Evolutionary conservation across 148 eudicot genomes (phyloP), one percentile per base, ranked within the genome.

Genomic region (Fagopyrum homotropicum): DNA sequence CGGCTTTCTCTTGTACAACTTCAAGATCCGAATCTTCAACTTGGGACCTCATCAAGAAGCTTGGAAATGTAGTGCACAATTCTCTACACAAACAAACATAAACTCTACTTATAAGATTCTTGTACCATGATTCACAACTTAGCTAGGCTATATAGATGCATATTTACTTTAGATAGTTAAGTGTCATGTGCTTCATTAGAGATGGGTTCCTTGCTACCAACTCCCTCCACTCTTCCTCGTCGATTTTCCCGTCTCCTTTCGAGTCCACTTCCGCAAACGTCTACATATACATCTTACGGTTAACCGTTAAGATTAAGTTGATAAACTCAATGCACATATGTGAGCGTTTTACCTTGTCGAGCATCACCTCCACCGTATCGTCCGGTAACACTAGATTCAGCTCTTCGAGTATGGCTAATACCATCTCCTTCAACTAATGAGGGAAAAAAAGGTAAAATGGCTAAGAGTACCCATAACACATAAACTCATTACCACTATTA

Each of bases 31-130:
- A 73, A 69, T 82, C 84, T 54, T 54, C 35, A 45, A 69, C 79
- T 78, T 76, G 72, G 54, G 61, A 73, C 55, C 43, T 76, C 48
- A 80, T 45, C 70, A 86, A 79, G 76, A 89, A 91, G 81, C 83
- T 82, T 66, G 92, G 97, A 79, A 91, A 91, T 75, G 89, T 85
- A 30, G 76, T 75, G 70, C 92, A 86, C 61, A 91, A 68, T 60
- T 89, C 90, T 90, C 92, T 91, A 29, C 61, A 54, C 55, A 51
- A 1, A 51, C 88, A 11, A 78, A 75, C 70, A 50, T 44, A 40
- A 66, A 19, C n/a, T 35, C 40, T 35, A 35, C 40, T 35, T 35
- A 2, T 35, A 35, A 35, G 40, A 35, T 35, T 35, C 2, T 35
- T 0, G 40, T 35, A 35, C 40, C 40, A 1, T 35, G 40, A 1